phyloP scores from a whole-genome alignment of 2,329 filamentous ascomycete genomes.

The Cryphonectria parasitica region DNA sequence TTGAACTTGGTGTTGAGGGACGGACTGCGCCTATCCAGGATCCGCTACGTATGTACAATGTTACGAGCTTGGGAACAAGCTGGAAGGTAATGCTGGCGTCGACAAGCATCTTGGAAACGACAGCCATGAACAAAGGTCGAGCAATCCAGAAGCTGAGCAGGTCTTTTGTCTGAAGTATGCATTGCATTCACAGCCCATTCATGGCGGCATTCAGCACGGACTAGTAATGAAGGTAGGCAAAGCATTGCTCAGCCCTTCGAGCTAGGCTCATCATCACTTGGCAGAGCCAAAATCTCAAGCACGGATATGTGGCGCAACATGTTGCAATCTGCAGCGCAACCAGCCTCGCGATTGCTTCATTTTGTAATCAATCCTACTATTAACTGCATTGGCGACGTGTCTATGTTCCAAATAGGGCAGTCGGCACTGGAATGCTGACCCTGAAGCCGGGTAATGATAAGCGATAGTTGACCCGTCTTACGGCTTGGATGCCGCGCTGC shows the following conservation, averaged over 20 bases:
- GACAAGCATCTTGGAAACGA: background rate
- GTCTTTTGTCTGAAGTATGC: background rate
- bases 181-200: background rate
- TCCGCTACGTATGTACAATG: background rate
- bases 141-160: background rate
- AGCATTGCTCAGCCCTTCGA: background rate
- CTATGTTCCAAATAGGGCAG: background rate
- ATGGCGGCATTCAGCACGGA: background rate
- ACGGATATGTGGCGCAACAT: background rate
- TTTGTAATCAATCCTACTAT: background rate
- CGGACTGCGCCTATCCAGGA: background rate
- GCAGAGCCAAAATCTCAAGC: background rate
- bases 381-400: background rate
- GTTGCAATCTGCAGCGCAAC: background rate
- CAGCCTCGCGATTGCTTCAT: background rate
- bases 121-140: background rate
- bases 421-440: background rate
- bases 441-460: background rate
- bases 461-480: slow-evolving; percentile 19
- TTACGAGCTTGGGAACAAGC: background rate
- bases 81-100: background rate
- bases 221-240: background rate
- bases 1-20: background rate
- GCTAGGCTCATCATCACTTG: background rate
- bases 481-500: background rate